phyloP scores from a whole-genome alignment of 1,284 basidiomycete species.

The Rhodofomes roseus region DNA sequence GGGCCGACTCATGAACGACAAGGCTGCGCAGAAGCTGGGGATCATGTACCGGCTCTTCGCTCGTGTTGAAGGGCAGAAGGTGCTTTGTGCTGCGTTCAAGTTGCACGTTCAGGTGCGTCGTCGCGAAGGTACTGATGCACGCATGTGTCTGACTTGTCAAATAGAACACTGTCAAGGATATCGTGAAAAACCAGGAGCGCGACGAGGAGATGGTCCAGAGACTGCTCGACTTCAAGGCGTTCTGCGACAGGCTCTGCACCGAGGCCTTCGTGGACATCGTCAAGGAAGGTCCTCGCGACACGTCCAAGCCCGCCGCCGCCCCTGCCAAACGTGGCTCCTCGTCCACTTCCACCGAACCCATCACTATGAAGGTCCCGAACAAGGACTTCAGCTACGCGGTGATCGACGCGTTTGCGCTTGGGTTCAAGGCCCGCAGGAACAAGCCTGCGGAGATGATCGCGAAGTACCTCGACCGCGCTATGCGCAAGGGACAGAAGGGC shows the following conservation, averaged over 20 bases:
- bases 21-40: conserved; percentile 46
- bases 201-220: conserved; percentile 80
- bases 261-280: conserved; percentile 40
- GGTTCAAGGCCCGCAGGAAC: conserved; percentile 79
- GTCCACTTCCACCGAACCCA: conserved; percentile 8
- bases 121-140: neutral
- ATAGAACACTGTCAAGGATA: conserved; percentile 39
- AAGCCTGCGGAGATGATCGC: conserved; percentile 96
- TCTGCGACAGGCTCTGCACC: conserved; percentile 51
- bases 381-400: conserved; percentile 57
- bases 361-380: conserved; percentile 35
- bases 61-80: conserved; percentile 52
- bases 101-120: conserved; percentile 47
- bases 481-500: conserved; percentile 82
- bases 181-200: conserved; percentile 54
- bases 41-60: conserved; percentile 63
- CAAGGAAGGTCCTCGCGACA: conserved; percentile 4
- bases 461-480: conserved; percentile 82
- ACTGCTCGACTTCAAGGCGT: conserved; percentile 69
- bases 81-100: conserved; percentile 64
- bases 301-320: conserved; percentile 12
- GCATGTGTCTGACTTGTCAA: too few relatives aligned
- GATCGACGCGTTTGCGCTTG: conserved; percentile 75
- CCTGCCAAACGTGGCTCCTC: conserved; percentile 23
- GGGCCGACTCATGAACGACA: conserved; percentile 50